A percentile compares a stretch with the other conserved stretches of the same genome.
phyloP scores from a whole-genome alignment of 2,329 filamentous ascomycete species.

The Penicillium crustosum region DNA sequence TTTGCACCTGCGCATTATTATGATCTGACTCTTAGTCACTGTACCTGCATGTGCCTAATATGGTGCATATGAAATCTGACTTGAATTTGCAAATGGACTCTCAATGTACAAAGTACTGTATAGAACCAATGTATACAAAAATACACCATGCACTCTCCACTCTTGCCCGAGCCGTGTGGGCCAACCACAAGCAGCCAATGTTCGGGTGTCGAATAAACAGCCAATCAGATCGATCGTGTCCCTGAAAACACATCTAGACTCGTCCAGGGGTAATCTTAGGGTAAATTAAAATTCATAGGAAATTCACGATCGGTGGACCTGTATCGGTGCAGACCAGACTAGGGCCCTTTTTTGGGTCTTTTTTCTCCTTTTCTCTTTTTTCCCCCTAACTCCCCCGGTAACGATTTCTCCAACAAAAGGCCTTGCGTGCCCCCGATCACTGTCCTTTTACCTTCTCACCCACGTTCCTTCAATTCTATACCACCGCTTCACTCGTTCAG shows the following conservation, averaged over 20 bases:
- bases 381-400: constrained; percentile 17
- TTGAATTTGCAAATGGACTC: neutral
- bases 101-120: neutral
- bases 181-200: constrained; percentile 13
- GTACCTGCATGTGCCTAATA: neutral
- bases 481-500: constrained; percentile 64
- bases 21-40: neutral
- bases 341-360: constrained; percentile 1
- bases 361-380: constrained; percentile 12
- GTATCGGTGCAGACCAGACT: constrained; percentile 1
- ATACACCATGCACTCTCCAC: neutral
- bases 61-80: neutral
- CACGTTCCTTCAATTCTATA: constrained; percentile 17
- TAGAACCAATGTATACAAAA: neutral
- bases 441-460: constrained; percentile 20
- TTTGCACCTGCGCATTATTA: neutral
- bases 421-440: constrained; percentile 24
- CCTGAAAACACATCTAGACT: constrained; percentile 22
- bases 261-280: constrained; percentile 9
- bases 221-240: constrained; percentile 15
- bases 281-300: constrained; percentile 8
- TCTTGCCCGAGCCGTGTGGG: constrained; percentile 15
- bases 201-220: neutral
- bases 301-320: constrained; percentile 17
- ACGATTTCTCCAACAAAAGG: constrained; percentile 27